Evolutionary conservation across 1,284 basidiomycete species (phyloP).

Genomic region (Heterobasidion annosum): DNA sequence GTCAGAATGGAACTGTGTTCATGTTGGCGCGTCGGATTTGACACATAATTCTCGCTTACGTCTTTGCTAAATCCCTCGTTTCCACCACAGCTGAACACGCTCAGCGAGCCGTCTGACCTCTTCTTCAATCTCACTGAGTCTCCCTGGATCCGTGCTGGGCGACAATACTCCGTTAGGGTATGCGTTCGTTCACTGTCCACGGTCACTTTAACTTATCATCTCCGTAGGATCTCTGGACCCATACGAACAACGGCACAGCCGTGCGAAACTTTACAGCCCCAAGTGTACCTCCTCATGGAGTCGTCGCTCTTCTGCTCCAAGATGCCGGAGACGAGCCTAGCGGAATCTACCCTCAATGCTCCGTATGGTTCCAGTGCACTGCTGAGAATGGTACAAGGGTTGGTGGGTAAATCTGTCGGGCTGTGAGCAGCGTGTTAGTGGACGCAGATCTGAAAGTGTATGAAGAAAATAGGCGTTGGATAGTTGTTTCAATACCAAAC

Average conservation of each 20-base stretch:
- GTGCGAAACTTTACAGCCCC: constrained; percentile 52
- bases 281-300: constrained; percentile 56
- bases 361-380: constrained; percentile 34
- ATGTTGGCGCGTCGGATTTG: constrained; percentile 26
- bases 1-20: constrained; percentile 35
- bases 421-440: background rate
- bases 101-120: constrained; percentile 45
- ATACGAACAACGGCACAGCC: constrained; percentile 60
- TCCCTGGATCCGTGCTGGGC: constrained; percentile 59
- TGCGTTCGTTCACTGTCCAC: constrained; percentile 9
- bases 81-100: constrained; percentile 24
- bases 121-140: constrained; percentile 60
- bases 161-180: constrained; percentile 53
- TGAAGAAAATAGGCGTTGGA: no score
- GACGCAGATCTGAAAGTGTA: no score
- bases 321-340: constrained; percentile 61
- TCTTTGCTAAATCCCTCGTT: background rate
- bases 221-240: constrained; percentile 47
- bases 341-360: constrained; percentile 38
- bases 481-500: background rate
- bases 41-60: background rate
- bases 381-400: constrained; percentile 17
- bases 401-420: background rate
- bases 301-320: constrained; percentile 53
- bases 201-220: background rate